Percentiles rank a stretch among this genome's conserved stretches.
phyloP scores from a whole-genome alignment of 306 rosid genomes.

The Abrus pulchellus region DNA sequence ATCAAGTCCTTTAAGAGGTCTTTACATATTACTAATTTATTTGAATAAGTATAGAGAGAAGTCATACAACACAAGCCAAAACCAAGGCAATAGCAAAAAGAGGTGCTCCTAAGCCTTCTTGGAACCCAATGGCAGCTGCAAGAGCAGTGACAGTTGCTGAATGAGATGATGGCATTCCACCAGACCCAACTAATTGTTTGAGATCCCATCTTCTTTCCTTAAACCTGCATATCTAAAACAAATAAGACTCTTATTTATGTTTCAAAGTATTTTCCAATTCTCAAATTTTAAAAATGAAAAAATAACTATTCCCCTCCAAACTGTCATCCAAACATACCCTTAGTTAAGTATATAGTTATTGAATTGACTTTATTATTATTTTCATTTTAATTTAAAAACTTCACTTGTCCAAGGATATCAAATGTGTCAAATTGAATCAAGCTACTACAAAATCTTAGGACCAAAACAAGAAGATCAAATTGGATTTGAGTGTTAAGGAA shows the following conservation, averaged over 20 bases:
- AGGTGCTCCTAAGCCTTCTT: conserved; percentile 79
- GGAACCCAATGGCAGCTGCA: conserved; percentile 76
- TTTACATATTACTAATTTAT: neutral
- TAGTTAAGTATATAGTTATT: neutral
- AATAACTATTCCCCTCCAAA: neutral
- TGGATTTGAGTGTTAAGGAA: neutral
- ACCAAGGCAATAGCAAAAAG: conserved; percentile 70
- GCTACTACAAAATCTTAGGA: neutral
- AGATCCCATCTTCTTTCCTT: conserved; percentile 84
- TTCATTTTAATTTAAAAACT: neutral
- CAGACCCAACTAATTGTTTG: conserved; percentile 75
- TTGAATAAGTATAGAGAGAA: conserved; percentile 38
- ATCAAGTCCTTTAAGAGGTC: neutral
- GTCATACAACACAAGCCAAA: conserved; percentile 74
- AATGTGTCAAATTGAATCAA: neutral
- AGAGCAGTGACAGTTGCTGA: conserved; percentile 92
- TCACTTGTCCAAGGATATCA: neutral
- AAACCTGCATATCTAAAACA: conserved; percentile 72
- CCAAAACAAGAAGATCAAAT: conserved; percentile 1
- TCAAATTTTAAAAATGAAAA: conserved; percentile 2
- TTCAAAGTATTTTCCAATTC: neutral
- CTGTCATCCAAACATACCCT: conserved; percentile 1
- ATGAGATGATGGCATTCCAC: conserved; percentile 98
- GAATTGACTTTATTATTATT: too few relatives aligned
- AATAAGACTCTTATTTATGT: conserved; percentile 54